Percentiles rank a stretch among this genome's conserved stretches.
These are phyloP conservation scores for Chionographis japonica DNA, from an alignment of 106 monocot genomes.

Conservation along the genomic window DNA sequence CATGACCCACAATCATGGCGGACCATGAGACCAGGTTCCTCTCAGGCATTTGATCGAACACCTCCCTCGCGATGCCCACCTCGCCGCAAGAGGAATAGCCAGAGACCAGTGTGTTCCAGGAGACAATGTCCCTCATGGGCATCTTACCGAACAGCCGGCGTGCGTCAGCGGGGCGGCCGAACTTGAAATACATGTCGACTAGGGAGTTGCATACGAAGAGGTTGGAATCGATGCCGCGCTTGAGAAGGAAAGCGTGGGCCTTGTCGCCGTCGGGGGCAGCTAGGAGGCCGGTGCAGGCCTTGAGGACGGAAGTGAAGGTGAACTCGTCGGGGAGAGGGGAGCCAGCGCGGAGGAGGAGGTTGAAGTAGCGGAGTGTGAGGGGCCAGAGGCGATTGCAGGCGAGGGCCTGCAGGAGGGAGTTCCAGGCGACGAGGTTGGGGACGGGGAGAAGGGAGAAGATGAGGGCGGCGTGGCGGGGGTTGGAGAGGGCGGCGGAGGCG, in stretches of 20 bases:
- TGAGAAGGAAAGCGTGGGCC: constrained; percentile 9
- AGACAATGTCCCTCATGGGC: constrained; percentile 18
- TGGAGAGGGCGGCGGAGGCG: constrained; percentile 2
- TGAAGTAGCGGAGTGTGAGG: constrained; percentile 6
- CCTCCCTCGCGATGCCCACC: constrained; percentile 5
- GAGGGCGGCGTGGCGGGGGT: constrained; percentile 16
- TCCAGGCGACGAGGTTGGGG: constrained; percentile 9
- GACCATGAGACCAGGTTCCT: constrained; percentile 30
- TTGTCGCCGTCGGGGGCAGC: constrained; percentile 7
- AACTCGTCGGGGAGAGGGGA: constrained; percentile 25
- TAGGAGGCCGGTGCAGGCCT: constrained; percentile 16
- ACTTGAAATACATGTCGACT: constrained; percentile 32
- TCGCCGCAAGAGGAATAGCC: constrained; percentile 14
- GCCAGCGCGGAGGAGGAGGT: constrained; percentile 16
- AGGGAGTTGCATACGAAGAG: constrained; percentile 24
- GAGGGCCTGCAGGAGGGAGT: constrained; percentile 3
- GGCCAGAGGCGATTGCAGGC: constrained; percentile 2
- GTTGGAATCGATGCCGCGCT: constrained; percentile 12
- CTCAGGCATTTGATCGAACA: constrained; percentile 27
- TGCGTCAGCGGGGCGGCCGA: constrained; percentile 13
- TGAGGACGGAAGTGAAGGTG: constrained; percentile 38
- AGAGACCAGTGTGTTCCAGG: constrained; percentile 20
- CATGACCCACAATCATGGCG: constrained; percentile 17
- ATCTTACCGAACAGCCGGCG: constrained; percentile 32
- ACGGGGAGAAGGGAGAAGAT: constrained; percentile 9